Evolutionary conservation across 805 yeast genomes (phyloP), one percentile per base, ranked within the genome.

Genomic region (Candida germanica): DNA sequence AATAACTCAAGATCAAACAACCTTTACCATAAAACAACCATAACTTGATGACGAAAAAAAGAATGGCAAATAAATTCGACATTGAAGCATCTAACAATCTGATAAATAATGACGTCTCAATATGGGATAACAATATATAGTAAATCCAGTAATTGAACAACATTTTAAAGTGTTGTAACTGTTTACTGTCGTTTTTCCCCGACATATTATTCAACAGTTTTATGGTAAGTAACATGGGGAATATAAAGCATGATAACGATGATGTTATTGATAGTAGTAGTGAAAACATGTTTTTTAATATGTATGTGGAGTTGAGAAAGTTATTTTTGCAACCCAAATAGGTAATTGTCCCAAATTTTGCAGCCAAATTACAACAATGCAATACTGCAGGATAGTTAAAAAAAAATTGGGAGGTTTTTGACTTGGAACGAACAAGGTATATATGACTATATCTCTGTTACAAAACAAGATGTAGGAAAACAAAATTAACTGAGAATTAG

Each of bases 21-120:
- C 59, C 59, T 37, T 51, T 53, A 17, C 49, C 46, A 32, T 47
- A 54, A 29, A 54, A 53, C 8, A 54, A 40, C 59, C 59, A 54
- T 11, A 47, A 7, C 31, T 46, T 51, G 4, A 44, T 14, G 1
- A 28, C 28, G 9, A 40, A 36, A 29, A 45, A 42, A 9, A 36
- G 8, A 2, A 38, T n/a, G 7, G 36, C 13, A 1, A 36, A 28
- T 6, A 36, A 19, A 23, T 47, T 44, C 8, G 38, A 35, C 8
- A 32, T 18, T 2, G 50, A 38, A 6, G 33, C 22, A 29, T 39
- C 41, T 3, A 49, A 18, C 17, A 39, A n/a, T 28, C 20, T 40
- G 8, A 40, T 12, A 10, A 46, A 18, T n/a, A 43, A 14, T 6
- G 33, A 20, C n/a, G 30, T 30, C 31, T 51, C 48, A 5, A 51